Percentiles rank a stretch among this genome's conserved stretches.
Conservation (phyloP, 495 filamentous ascomycete genomes). For the Amphirosellinia nigrospora region DNA sequence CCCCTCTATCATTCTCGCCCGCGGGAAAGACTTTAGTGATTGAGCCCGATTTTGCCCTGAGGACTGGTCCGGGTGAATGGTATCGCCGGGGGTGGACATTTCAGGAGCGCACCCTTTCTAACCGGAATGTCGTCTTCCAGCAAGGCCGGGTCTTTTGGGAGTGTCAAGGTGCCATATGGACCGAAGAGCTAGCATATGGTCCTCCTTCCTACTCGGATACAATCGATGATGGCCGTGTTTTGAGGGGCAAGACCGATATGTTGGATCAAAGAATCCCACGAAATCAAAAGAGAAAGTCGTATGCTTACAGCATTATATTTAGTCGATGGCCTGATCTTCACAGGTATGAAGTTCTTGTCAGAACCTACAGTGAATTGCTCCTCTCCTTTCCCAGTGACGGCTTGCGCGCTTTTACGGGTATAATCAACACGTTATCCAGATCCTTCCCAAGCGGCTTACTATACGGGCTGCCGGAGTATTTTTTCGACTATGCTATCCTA, state of each 20-base stretch:
- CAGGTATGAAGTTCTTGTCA: background rate
- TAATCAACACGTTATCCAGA: background rate
- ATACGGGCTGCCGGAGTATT: background rate
- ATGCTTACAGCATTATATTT: background rate
- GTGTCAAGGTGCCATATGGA: background rate
- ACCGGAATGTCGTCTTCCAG: background rate
- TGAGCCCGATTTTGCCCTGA: background rate
- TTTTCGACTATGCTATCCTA: background rate
- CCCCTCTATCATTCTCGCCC: background rate
- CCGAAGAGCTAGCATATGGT: background rate
- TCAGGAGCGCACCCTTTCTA: background rate
- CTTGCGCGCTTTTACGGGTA: background rate
- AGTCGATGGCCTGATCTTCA: background rate
- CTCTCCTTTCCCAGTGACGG: background rate
- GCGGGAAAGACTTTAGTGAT: background rate
- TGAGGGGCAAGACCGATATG: background rate
- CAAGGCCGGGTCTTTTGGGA: background rate
- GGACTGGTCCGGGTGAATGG: background rate
- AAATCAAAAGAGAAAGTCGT: background rate
- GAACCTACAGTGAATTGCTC: background rate
- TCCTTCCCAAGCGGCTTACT: background rate
- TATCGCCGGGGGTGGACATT: background rate
- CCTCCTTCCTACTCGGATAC: background rate
- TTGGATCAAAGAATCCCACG: background rate
- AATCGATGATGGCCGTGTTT: background rate